A percentile compares a stretch with the other conserved stretches of the same genome.
phyloP scores from a whole-genome alignment of 2,329 filamentous ascomycete genomes.

The Juglanconis sp. region DNA sequence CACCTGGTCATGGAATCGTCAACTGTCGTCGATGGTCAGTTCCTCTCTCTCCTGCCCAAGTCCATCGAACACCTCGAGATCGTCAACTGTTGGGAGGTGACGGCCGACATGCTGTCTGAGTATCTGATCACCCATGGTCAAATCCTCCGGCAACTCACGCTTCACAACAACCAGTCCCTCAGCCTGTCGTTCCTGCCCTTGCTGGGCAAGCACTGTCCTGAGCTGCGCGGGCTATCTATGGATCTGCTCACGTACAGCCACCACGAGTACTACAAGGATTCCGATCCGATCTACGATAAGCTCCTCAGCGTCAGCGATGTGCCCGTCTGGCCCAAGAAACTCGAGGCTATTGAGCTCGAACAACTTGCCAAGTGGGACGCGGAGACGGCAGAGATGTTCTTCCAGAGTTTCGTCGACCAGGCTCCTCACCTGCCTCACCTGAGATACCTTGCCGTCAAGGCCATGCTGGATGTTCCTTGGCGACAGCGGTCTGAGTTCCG shows the following conservation, averaged over 20 bases:
- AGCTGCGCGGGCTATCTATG: conserved; percentile 68
- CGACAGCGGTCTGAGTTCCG: conserved; percentile 77
- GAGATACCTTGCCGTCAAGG: conserved; percentile 68
- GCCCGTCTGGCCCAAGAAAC: conserved; percentile 73
- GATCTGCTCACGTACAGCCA: conserved; percentile 76
- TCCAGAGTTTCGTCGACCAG: conserved; percentile 72
- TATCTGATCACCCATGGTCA: conserved; percentile 68
- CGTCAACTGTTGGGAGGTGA: conserved; percentile 75
- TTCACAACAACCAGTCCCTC: conserved; percentile 78
- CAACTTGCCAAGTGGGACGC: conserved; percentile 74
- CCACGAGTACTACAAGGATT: conserved; percentile 65
- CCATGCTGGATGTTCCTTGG: conserved; percentile 78
- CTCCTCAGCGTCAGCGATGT: conserved; percentile 62
- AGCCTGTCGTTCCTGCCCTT: conserved; percentile 70
- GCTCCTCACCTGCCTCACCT: conserved; percentile 65
- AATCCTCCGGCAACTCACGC: conserved; percentile 62
- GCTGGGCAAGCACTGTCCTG: conserved; percentile 66
- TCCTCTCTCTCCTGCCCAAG: conserved; percentile 67
- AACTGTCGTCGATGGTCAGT: conserved; percentile 62
- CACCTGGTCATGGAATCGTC: conserved; percentile 74
- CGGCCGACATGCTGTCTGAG: conserved; percentile 58
- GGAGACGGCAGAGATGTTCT: conserved; percentile 70
- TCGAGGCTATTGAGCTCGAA: conserved; percentile 70
- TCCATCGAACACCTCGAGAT: conserved; percentile 67
- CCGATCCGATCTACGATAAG: conserved; percentile 70